Evolutionary conservation across 805 yeast genomes (phyloP), one percentile per base, ranked within the genome.

Genomic region (Candida coquimbonensis): DNA sequence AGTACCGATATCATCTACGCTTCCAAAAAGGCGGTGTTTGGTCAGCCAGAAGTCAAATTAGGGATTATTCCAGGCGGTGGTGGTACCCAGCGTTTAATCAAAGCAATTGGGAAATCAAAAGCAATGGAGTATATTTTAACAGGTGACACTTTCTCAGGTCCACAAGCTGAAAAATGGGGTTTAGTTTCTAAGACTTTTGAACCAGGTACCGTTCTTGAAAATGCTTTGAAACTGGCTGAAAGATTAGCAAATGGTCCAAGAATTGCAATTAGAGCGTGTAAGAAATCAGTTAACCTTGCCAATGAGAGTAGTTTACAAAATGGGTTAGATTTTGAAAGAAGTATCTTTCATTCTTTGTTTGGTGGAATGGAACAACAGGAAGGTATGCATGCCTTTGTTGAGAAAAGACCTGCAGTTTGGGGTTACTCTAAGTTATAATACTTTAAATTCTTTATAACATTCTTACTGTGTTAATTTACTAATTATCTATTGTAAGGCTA

Each of bases 11-110:
- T 75, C 46, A 59, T 75, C 39, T 75, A 75, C 47, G 75, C 75
- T 16, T 75, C 78, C 17, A 68, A 67, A 36, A 61, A 62, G 46
- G 77, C 80, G 17, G 57, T 57, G 36, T 74, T 75, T 51, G 81
- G 80, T 11, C 79, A 75, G 56, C 81, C 81, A 25, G 81, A 75
- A 57, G 72, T 75, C 55, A 70, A 69, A 48, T 62, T 75, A 25
- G 81, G 80, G 4, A 65, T 74, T 17, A 65, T 73, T 38, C 78
- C 78, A 26, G 77, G 74, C 17, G 70, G 77, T 11, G 81, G 81
- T 16, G 81, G 80, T 16, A 73, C 80, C 1, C 79, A 76, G 57
- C 64, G 80, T 21, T 64, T 75, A 37, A 63, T 72, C 21, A 60
- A 69, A 34, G 69, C 74, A 14, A 64, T 75, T 49, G 80, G 81